phyloP scores from a whole-genome alignment of 2,329 filamentous ascomycete genomes.

The Tolypocladium paradoxum region DNA sequence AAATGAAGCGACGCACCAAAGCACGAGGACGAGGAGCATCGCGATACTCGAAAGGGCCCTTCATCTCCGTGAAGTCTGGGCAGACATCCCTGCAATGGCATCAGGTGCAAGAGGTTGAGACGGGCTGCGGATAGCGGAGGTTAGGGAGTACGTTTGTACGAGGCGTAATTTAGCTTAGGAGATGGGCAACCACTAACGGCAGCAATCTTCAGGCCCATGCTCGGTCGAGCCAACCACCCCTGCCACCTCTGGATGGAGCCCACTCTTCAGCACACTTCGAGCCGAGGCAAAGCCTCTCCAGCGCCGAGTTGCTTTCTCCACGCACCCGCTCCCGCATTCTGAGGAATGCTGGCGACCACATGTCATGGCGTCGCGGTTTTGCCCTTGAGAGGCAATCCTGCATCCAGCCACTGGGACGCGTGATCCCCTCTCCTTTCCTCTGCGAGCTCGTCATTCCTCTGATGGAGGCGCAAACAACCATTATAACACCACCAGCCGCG shows the following conservation, averaged over 20 bases:
- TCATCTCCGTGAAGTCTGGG: not conserved
- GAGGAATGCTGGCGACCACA: slow-evolving; percentile 7
- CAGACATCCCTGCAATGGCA: not conserved
- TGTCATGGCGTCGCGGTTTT: slow-evolving; percentile 6
- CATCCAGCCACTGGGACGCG: slow-evolving; percentile 1
- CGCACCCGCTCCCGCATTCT: not conserved
- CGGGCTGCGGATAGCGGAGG: not conserved
- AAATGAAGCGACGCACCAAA: not conserved
- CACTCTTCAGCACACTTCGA: not conserved
- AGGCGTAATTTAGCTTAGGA: no score
- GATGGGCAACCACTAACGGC: not conserved
- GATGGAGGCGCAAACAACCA: not conserved
- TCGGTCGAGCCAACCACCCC: not conserved
- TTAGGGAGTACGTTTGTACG: not conserved
- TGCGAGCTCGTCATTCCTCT: not conserved
- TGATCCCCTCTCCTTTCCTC: not conserved
- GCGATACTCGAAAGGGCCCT: not conserved
- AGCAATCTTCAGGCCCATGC: not conserved
- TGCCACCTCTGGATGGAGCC: not conserved
- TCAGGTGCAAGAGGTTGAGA: not conserved
- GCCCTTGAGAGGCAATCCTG: slow-evolving; percentile 1
- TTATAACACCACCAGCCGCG: not conserved
- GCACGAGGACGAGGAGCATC: not conserved
- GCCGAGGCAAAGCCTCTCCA: not conserved
- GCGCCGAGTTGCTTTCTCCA: not conserved